Evolutionary conservation across 139 green algal species (phyloP).

Genomic region (Monoraphidium neglectum): DNA sequence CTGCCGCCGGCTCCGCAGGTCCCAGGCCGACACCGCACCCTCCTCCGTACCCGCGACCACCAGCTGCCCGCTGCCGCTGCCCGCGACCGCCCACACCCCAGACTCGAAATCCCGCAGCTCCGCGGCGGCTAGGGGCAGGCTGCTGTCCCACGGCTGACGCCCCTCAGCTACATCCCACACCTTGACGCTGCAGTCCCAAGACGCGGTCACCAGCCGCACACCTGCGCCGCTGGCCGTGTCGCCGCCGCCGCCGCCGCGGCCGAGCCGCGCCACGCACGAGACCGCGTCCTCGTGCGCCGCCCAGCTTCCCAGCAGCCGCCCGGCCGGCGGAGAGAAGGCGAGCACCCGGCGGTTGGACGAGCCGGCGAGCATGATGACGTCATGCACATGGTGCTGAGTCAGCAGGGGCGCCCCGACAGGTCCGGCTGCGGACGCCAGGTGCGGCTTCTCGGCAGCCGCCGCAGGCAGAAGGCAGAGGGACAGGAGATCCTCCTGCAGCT

Average conservation of each 20-base stretch:
- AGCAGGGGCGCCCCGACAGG: too few species aligned
- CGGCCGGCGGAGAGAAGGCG: slow-evolving; percentile 47
- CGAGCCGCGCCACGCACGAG: slow-evolving; percentile 52
- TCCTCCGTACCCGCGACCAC: slow-evolving; percentile 74
- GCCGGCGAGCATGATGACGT: slow-evolving; percentile 60
- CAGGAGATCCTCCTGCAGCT: slow-evolving; percentile 47
- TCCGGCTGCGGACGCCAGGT: too few species aligned
- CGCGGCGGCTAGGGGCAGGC: slow-evolving; percentile 17
- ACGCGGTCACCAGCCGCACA: slow-evolving; percentile 52
- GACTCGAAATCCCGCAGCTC: slow-evolving; percentile 52
- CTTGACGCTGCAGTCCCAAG: slow-evolving; percentile 69
- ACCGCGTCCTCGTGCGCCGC: slow-evolving; percentile 71
- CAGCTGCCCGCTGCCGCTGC: slow-evolving; percentile 20
- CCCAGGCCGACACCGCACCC: slow-evolving; percentile 60
- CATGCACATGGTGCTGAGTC: slow-evolving; percentile 8
- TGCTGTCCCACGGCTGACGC: slow-evolving; percentile 61
- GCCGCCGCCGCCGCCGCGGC: background rate
- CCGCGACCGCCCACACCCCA: slow-evolving; percentile 61
- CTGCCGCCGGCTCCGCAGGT: slow-evolving; percentile 44
- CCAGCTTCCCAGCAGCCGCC: slow-evolving; percentile 58
- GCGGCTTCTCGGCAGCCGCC: too few species aligned
- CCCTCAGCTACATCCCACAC: slow-evolving; percentile 61
- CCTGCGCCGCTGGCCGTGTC: too few species aligned
- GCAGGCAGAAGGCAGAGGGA: slow-evolving; percentile 50
- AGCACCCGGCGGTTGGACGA: slow-evolving; percentile 55